Base-by-base conservation (phyloP, 2,329 filamentous ascomycete genomes). In the Coniochaeta ligniaria region DNA sequence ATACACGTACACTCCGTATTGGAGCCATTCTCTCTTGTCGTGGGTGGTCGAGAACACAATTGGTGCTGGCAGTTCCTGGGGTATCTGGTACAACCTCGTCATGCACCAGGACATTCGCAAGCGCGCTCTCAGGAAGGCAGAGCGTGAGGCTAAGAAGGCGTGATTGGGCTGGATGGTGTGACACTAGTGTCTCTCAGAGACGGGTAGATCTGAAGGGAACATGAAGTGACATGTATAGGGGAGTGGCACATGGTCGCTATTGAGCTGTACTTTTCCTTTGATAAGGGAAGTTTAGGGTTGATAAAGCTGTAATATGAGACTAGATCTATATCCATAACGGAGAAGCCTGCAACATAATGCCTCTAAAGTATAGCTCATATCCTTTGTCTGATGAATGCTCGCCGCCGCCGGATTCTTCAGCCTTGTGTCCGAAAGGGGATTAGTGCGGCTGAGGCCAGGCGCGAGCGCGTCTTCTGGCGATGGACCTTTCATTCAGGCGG, bases 1-100 rank as follows among this genome's bases (percentile, higher is more conserved):
- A 6, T 89, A 89, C 75, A 96, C 91, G 38, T 94, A 91, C 69
- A 96, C 92, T 2, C 96, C 95, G 0, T 97, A 89, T 79, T 98
- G 93, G 93, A 90, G 84, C 66, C 95, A 99, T 75, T 91, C 88
- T 0, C 72, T 96, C 59, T 90, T 97, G 86, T 88, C 94, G 65
- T 97, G 91, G 89, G 84, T 85, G 60, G 79, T 97, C 38, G 83
- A 86, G 73, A 85, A 76, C 65, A 79, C 83, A 0, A 69, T 82
- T 35, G 83, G 83, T 6, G 75, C 78, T 24, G 81, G 78, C 58
- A 78, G 76, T 68, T 71, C 72, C 16, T 55, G 82, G 24, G 77
- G 74, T 12, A 76, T 85, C 45, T 74, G 71, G 66, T 74, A 78
- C 69, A 86, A 85, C 72, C 75, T 80, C 65, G 79, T 77, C 66